These are phyloP conservation scores for Sporothrix curviconia DNA, from an alignment of 2,329 filamentous ascomycete species.

Conservation along the genomic window DNA sequence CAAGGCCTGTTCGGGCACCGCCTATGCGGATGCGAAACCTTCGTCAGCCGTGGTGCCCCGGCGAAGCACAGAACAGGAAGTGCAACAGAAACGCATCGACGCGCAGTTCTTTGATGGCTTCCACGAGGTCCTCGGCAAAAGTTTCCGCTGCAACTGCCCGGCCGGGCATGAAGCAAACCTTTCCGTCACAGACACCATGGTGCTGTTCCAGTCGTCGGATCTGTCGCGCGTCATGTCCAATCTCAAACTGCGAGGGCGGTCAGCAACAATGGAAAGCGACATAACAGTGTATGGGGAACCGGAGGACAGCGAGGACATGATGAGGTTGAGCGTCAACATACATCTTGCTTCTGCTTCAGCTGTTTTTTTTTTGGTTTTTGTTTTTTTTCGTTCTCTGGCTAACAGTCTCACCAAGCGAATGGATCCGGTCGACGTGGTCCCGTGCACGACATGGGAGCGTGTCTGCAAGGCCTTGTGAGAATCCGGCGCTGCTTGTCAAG, in stretches of 20 bases:
- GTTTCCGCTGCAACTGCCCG: constrained; percentile 16
- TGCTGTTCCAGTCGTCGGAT: constrained; percentile 15
- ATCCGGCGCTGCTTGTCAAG: constrained; percentile 16
- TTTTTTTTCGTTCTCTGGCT: not conserved
- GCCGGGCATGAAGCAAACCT: constrained; percentile 17
- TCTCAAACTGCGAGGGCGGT: constrained; percentile 8
- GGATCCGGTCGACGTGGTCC: constrained; percentile 15
- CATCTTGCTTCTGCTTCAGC: no score
- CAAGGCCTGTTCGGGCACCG: constrained; percentile 14
- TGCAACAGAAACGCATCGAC: constrained; percentile 11
- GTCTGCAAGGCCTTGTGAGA: constrained; percentile 10
- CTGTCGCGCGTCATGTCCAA: constrained; percentile 7
- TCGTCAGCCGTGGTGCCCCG: not conserved
- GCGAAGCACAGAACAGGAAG: constrained; percentile 5
- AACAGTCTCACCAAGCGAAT: constrained; percentile 5
- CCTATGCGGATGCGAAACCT: constrained; percentile 11
- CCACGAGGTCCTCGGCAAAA: constrained; percentile 16
- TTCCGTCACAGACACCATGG: constrained; percentile 17
- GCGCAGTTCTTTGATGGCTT: constrained; percentile 16
- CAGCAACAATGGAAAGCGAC: constrained; percentile 13
- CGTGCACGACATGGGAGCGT: constrained; percentile 8
- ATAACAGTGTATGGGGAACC: constrained; percentile 7
- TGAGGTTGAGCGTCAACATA: constrained; percentile 5
- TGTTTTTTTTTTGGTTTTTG: not conserved
- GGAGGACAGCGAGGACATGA: constrained; percentile 11